These are phyloP conservation scores for Cercospora beticola DNA, from an alignment of 2,329 filamentous ascomycete species.

Conservation along the genomic window DNA sequence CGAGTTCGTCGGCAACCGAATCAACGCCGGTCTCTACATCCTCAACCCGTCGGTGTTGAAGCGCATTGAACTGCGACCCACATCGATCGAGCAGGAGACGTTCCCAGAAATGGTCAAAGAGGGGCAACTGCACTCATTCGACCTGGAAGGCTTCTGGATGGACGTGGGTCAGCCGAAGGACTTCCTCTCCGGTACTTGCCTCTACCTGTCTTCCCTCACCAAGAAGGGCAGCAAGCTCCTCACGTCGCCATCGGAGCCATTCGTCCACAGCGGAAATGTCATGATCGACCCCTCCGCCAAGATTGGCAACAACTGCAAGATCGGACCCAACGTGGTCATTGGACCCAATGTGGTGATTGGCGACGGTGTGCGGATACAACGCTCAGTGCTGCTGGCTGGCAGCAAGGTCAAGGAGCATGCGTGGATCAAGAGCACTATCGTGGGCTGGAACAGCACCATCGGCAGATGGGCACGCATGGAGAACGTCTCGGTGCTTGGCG, in stretches of 20 bases:
- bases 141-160: conserved; percentile 99
- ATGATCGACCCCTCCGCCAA: conserved; percentile 91
- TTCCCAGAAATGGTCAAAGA: conserved; percentile 93
- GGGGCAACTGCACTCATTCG: conserved; percentile 89
- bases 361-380: conserved; percentile 89
- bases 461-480: conserved; percentile 94
- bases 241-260: conserved; percentile 67
- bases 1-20: conserved; percentile 97
- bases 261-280: conserved; percentile 90
- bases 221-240: conserved; percentile 89
- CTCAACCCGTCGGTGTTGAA: conserved; percentile 87
- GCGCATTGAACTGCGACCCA: conserved; percentile 93
- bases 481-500: conserved; percentile 96
- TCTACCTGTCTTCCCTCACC: conserved; percentile 89
- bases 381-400: conserved; percentile 83
- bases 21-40: conserved; percentile 98
- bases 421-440: conserved; percentile 98
- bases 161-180: conserved; percentile 98
- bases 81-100: conserved; percentile 97
- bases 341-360: conserved; percentile 89
- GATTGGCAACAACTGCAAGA: conserved; percentile 97
- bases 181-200: conserved; percentile 91
- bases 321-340: conserved; percentile 95
- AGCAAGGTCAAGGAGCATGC: conserved; percentile 98
- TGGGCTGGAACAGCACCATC: conserved; percentile 96